These are phyloP conservation scores for Tuber magnatum DNA, from an alignment of 495 filamentous ascomycete species.

Conservation along the genomic window DNA sequence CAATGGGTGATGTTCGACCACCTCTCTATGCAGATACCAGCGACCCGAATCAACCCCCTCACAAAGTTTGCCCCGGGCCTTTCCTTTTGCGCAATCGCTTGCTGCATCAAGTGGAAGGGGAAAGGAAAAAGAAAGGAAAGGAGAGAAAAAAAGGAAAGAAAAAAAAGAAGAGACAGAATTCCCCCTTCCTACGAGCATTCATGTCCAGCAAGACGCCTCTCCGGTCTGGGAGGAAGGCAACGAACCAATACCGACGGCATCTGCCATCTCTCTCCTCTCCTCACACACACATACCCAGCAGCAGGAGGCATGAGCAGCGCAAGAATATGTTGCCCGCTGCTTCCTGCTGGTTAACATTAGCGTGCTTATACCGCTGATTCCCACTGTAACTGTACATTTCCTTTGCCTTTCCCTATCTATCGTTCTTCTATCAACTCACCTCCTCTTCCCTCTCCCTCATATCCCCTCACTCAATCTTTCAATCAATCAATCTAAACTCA, in stretches of 20 bases:
- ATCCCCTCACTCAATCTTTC: slow-evolving; percentile 4
- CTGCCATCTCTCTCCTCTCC: slow-evolving; percentile 18
- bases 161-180: neutral
- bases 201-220: slow-evolving; percentile 26
- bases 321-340: neutral
- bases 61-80: slow-evolving; percentile 25
- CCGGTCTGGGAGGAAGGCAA: slow-evolving; percentile 36
- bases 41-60: slow-evolving; percentile 36
- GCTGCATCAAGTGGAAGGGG: slow-evolving; percentile 8
- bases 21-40: slow-evolving; percentile 32
- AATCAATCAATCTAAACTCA: slow-evolving; percentile 3
- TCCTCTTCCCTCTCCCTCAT: slow-evolving; percentile 2
- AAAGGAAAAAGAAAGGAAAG: neutral
- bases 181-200: slow-evolving; percentile 22
- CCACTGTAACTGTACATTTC: neutral
- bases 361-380: slow-evolving; percentile 1
- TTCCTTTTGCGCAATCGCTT: slow-evolving; percentile 39
- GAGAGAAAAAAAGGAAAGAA: neutral
- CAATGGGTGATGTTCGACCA: slow-evolving; percentile 11
- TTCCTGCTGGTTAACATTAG: neutral
- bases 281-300: neutral
- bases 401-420: slow-evolving; percentile 7
- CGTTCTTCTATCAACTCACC: slow-evolving; percentile 23
- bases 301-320: neutral
- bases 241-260: slow-evolving; percentile 31